A percentile compares a stretch with the other conserved stretches of the same genome.
Evolutionary conservation across 768 basidiomycete species (phyloP).

Genomic region (Inosperma sp.): DNA sequence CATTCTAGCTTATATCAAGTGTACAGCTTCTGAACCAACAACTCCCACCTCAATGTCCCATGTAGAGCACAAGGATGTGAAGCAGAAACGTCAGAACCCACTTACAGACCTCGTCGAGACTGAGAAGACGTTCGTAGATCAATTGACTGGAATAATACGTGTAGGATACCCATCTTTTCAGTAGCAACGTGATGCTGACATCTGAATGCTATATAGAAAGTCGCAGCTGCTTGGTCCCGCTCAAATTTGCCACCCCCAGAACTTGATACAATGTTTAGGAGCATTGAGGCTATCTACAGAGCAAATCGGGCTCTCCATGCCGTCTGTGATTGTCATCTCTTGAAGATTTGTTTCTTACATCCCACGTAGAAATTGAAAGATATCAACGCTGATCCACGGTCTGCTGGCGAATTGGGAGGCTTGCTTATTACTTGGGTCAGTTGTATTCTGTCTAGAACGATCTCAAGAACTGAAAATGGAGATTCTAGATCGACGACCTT

Average conservation of each 20-base stretch:
- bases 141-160: conserved; percentile 84
- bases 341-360: conserved; percentile 15
- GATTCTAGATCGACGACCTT: conserved; percentile 80
- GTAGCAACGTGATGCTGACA: conserved; percentile 7
- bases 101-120: conserved; percentile 90
- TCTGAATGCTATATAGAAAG: conserved; percentile 55
- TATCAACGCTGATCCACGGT: conserved; percentile 87
- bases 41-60: conserved; percentile 35
- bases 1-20: conserved; percentile 18
- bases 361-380: conserved; percentile 78
- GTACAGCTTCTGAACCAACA: conserved; percentile 32
- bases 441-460: conserved; percentile 14
- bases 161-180: conserved; percentile 42
- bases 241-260: conserved; percentile 90
- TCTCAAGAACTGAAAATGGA: conserved; percentile 13
- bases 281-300: conserved; percentile 88
- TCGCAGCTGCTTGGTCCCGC: conserved; percentile 97
- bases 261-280: conserved; percentile 91
- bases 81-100: conserved; percentile 67
- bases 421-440: conserved; percentile 96
- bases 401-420: conserved; percentile 91
- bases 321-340: conserved; percentile 39
- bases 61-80: conserved; percentile 44
- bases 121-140: conserved; percentile 88
- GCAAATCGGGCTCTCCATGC: conserved; percentile 77